phyloP scores from a whole-genome alignment of 2,329 filamentous ascomycete genomes.

The Daldinia eschscholtzii region DNA sequence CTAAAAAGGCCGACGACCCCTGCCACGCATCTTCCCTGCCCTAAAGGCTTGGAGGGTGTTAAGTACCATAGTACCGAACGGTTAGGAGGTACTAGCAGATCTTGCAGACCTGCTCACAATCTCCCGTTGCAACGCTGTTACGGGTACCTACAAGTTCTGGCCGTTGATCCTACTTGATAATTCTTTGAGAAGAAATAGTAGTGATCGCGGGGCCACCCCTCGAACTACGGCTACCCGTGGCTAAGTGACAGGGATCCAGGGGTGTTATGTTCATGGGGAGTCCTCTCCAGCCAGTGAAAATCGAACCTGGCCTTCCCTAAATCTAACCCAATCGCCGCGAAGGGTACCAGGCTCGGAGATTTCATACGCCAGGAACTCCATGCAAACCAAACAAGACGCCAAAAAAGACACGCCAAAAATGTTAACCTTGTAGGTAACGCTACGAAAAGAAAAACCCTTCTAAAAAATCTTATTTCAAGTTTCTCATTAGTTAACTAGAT shows the following conservation, averaged over 20 bases:
- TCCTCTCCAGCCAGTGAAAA: slow-evolving; percentile 47
- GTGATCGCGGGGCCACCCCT: slow-evolving; percentile 43
- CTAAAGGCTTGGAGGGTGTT: slow-evolving; percentile 29
- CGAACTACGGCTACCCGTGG: slow-evolving; percentile 31
- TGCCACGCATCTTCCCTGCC: slow-evolving; percentile 37
- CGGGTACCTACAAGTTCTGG: slow-evolving; percentile 46
- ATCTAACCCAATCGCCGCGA: slow-evolving; percentile 44
- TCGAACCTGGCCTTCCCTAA: slow-evolving; percentile 45
- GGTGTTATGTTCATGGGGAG: slow-evolving; percentile 40
- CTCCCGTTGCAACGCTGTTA: slow-evolving; percentile 47
- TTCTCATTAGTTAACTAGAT: slow-evolving; percentile 22
- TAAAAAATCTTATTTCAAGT: slow-evolving; percentile 34
- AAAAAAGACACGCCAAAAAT: slow-evolving; percentile 33
- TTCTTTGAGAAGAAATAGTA: slow-evolving; percentile 36
- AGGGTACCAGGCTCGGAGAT: slow-evolving; percentile 39
- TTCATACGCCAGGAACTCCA: slow-evolving; percentile 38
- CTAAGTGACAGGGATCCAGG: slow-evolving; percentile 42
- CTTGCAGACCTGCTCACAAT: slow-evolving; percentile 38
- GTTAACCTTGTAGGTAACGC: slow-evolving; percentile 21
- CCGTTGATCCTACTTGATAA: slow-evolving; percentile 44
- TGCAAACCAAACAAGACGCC: slow-evolving; percentile 36
- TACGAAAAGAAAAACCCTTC: slow-evolving; percentile 21
- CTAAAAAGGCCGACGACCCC: slow-evolving; percentile 41
- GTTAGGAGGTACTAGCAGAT: slow-evolving; percentile 40
- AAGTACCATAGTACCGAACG: slow-evolving; percentile 29